Base-by-base conservation (phyloP, 2,329 filamentous ascomycete species). In the Trichophyton rubrum region DNA sequence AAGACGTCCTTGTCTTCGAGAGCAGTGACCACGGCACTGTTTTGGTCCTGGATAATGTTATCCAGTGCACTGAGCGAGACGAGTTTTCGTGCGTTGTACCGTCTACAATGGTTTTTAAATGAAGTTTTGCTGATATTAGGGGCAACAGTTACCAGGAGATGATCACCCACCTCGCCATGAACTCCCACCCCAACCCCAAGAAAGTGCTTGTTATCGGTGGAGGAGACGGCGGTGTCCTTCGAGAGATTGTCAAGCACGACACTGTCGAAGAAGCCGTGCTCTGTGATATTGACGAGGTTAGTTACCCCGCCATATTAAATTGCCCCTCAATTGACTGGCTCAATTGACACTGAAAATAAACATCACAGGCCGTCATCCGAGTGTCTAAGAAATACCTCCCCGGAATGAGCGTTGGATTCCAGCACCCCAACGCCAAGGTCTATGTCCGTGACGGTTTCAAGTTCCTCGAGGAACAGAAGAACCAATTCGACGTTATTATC, bases 171-270 rank as follows among this genome's bases (percentile, higher is more conserved):
- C 83, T 99, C 68, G 93, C 90, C 78, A 90, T 99, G 87, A 93
- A 95, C 84, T 90, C 92, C 59, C 93, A 99, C 84, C 93, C 93
- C 68, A 86, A 95, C 82, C 93, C 93, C 73, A 93, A 97, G 85
- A 95, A 91, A 79, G 93, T 99, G 59, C 86, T 99, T 62, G 93
- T 99, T 75, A 97, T 99, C 71, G 93, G 93, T 66, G 93, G 93
- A 70, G 93, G 93, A 74, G 93, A 99, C 74, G 93, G 93, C 63
- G 93, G 93, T 78, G 93, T 99, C 65, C 86, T 99, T 69, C 90
- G 93, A 70, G 93, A 99, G 83, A 87, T 99, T 51, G 90, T 99
- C 82, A 99, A 99, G 88, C 93, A 99, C 79, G 90, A 96, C 69
- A 88, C 86, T 71, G 89, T 99, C 66, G 89, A 99, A 82, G 88